Percentiles rank a stretch among this genome's conserved stretches.
phyloP scores from a whole-genome alignment of 257 asterid species.

The Nicotiana attenuata region DNA sequence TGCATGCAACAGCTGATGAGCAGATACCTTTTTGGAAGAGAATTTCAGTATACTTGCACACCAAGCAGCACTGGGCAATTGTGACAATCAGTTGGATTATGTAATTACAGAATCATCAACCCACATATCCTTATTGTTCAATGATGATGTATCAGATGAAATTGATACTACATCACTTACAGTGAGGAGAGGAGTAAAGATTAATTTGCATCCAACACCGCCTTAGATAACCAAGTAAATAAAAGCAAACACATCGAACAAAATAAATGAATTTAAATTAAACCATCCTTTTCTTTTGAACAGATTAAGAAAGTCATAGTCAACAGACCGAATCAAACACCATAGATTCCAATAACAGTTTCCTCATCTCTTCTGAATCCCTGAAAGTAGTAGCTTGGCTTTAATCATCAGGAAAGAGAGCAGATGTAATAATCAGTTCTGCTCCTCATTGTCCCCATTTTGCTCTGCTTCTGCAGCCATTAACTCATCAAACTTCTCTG shows the following conservation, averaged over 20 bases:
- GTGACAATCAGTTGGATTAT: background rate
- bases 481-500: conserved; percentile 45
- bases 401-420: background rate
- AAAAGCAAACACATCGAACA: background rate
- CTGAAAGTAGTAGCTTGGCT: background rate
- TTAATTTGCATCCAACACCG: background rate
- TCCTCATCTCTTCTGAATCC: background rate
- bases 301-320: background rate
- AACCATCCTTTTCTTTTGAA: background rate
- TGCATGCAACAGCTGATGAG: background rate
- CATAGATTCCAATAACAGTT: background rate
- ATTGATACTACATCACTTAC: background rate
- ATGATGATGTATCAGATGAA: background rate
- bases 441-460: conserved; percentile 35
- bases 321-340: background rate
- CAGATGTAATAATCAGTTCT: conserved; percentile 14
- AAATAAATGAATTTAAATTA: background rate
- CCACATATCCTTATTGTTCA: background rate
- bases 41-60: too few relatives aligned
- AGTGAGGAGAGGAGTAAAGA: background rate
- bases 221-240: background rate
- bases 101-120: background rate
- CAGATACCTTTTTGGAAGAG: background rate
- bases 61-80: background rate
- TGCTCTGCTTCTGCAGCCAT: conserved; percentile 60